Percentiles rank a stretch among this genome's conserved stretches.
phyloP scores from a whole-genome alignment of 176 grass and related monocot genomes.

The Zoysia japonica region DNA sequence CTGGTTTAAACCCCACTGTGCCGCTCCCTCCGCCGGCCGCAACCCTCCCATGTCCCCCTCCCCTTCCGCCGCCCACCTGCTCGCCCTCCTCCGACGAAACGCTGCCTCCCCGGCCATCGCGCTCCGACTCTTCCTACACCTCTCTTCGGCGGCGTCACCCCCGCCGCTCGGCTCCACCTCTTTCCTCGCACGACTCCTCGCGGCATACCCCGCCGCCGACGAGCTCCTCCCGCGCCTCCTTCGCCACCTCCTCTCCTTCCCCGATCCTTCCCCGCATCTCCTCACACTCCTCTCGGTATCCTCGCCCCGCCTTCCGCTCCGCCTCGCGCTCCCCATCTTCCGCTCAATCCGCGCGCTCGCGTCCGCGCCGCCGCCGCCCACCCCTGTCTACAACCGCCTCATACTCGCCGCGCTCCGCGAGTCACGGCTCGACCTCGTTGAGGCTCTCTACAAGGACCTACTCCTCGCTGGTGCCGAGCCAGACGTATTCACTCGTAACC shows the following conservation, averaged over 20 bases:
- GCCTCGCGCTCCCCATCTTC: slow-evolving; percentile 58
- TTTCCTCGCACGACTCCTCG: slow-evolving; percentile 55
- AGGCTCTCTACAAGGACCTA: slow-evolving; percentile 82
- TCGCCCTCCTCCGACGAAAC: slow-evolving; percentile 61
- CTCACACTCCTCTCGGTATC: slow-evolving; percentile 28
- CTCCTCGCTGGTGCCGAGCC: slow-evolving; percentile 57
- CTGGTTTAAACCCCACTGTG: slow-evolving; percentile 45
- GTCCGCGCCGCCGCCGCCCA: slow-evolving; percentile 51
- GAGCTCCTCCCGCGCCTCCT: slow-evolving; percentile 51
- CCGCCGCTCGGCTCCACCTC: slow-evolving; percentile 39
- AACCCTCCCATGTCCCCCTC: slow-evolving; percentile 59
- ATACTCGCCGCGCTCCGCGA: slow-evolving; percentile 59
- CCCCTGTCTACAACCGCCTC: slow-evolving; percentile 73
- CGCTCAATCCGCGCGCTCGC: slow-evolving; percentile 63
- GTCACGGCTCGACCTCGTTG: slow-evolving; percentile 62
- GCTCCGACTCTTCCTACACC: slow-evolving; percentile 67
- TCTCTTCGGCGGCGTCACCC: slow-evolving; percentile 46
- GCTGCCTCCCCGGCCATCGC: slow-evolving; percentile 49
- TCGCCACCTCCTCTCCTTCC: slow-evolving; percentile 52
- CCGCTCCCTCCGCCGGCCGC: slow-evolving; percentile 31
- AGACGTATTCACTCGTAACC: slow-evolving; percentile 81
- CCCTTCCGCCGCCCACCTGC: slow-evolving; percentile 49
- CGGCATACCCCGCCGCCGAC: slow-evolving; percentile 38
- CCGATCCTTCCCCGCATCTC: slow-evolving; percentile 44
- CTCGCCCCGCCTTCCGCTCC: slow-evolving; percentile 37